Evolutionary conservation across 768 basidiomycete species (phyloP), one percentile per base, ranked within the genome.

Genomic region (Calvatia gigantea): DNA sequence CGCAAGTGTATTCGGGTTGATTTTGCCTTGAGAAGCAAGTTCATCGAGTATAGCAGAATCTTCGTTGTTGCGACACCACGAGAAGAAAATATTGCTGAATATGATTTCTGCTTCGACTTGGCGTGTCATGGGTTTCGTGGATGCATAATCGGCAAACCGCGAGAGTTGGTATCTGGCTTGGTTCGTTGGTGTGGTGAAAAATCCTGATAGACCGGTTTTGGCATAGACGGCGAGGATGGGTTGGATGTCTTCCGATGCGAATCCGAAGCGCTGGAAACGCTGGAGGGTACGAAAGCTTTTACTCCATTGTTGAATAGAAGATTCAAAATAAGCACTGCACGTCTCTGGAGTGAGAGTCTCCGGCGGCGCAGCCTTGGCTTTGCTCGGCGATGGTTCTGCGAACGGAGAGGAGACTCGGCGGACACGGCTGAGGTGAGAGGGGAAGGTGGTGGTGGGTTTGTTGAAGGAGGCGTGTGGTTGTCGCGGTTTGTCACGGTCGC

Each of bases 51-150:
- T 11, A 17, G 28, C 35, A 2, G 48, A 50, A 25, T 35, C 48
- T 23, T 31, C 17, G 8, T 19, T 35, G 28, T 38, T 7, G 8
- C 12, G 33, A 23, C 17, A 9, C 51, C 54, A 56, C 7, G 54
- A 48, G 17, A 56, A 56, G 27, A 56, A 56, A 21, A 56, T 49
- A 15, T 42, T 56, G 37, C 44, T 47, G 39, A 49, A 48, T 2
- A 28, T 56, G 28, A 56, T 49, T 33, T 56, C 46, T 1, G 54
- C 54, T 3, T 48, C 54, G 11, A 38, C 29, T 17, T 31, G 54
- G 2, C 46, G 46, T 8, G 19, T 25, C 14, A 11, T 21, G 6
- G 28, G 38, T 14, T 38, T 31, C 15, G 37, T 5, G 17, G 47
- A 31, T 7, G 19, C 14, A 21, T 38, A 29, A 15, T 48, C 14